Conservation (phyloP, 2,329 filamentous ascomycete species). For the Orbilia javanica region DNA sequence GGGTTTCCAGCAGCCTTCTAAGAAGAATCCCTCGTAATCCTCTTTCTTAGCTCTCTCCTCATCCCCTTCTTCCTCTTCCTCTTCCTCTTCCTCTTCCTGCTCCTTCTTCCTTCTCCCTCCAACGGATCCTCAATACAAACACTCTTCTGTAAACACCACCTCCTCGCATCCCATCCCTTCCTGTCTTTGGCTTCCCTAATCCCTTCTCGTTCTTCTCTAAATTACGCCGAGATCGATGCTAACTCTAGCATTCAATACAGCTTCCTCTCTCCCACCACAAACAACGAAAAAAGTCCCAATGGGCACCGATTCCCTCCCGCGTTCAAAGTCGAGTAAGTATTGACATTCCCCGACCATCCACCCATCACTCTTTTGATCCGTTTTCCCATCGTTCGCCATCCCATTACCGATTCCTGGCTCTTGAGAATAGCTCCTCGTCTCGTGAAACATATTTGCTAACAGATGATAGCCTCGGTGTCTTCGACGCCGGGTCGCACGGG, state of each 20-base stretch:
- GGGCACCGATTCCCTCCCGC: neutral
- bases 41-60: no score
- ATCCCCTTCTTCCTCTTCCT: no score
- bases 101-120: neutral
- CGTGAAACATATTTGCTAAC: neutral
- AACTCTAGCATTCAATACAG: neutral
- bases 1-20: no score
- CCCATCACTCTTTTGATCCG: neutral
- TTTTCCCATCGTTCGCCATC: neutral
- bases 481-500: neutral
- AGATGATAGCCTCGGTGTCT: neutral
- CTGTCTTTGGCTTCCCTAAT: neutral
- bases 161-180: neutral
- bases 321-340: constrained; percentile 1
- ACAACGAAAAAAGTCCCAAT: constrained; percentile 1
- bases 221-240: neutral
- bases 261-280: neutral
- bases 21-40: no score
- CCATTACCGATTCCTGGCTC: neutral
- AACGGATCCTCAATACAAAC: no score
- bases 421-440: neutral
- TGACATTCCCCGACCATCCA: neutral
- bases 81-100: neutral
- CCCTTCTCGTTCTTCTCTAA: neutral
- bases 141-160: no score